Evolutionary conservation across 2,329 filamentous ascomycete genomes (phyloP).

Genomic region (Xylariomycetidae sp.): DNA sequence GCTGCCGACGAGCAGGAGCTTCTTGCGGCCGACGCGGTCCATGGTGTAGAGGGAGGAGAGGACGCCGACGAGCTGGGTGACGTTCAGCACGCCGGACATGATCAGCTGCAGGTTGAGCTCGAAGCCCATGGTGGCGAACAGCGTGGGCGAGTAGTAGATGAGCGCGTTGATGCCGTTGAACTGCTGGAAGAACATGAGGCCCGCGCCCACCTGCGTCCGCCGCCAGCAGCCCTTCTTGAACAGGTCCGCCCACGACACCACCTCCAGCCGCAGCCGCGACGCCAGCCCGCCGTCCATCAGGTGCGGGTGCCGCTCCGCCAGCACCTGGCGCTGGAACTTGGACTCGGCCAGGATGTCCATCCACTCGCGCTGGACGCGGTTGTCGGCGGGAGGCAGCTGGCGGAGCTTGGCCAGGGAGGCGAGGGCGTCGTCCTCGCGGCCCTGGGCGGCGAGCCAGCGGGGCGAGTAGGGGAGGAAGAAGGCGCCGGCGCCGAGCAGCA

Average conservation of each 20-base stretch:
- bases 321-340: slow-evolving; percentile 41
- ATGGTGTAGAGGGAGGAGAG: slow-evolving; percentile 41
- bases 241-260: slow-evolving; percentile 43
- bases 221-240: slow-evolving; percentile 43
- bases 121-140: slow-evolving; percentile 41
- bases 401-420: slow-evolving; percentile 42
- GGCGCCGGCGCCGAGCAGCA: slow-evolving; percentile 25
- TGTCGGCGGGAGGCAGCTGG: slow-evolving; percentile 39
- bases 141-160: slow-evolving; percentile 40
- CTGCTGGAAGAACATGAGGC: slow-evolving; percentile 52
- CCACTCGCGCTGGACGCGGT: slow-evolving; percentile 44
- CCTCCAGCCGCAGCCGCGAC: slow-evolving; percentile 37
- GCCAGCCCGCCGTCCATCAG: slow-evolving; percentile 22
- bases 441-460: slow-evolving; percentile 43
- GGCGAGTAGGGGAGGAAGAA: slow-evolving; percentile 47
- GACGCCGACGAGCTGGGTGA: slow-evolving; percentile 39
- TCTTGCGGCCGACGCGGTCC: slow-evolving; percentile 40
- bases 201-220: slow-evolving; percentile 37
- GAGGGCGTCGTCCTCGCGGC: slow-evolving; percentile 42
- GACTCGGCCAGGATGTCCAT: slow-evolving; percentile 46
- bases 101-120: slow-evolving; percentile 36
- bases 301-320: slow-evolving; percentile 27
- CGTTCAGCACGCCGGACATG: slow-evolving; percentile 41
- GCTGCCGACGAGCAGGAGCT: slow-evolving; percentile 38
- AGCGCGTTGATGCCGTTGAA: slow-evolving; percentile 43